These are phyloP conservation scores for Chrysoporthe puriensis DNA, from an alignment of 2,329 filamentous ascomycete genomes.

Conservation along the genomic window DNA sequence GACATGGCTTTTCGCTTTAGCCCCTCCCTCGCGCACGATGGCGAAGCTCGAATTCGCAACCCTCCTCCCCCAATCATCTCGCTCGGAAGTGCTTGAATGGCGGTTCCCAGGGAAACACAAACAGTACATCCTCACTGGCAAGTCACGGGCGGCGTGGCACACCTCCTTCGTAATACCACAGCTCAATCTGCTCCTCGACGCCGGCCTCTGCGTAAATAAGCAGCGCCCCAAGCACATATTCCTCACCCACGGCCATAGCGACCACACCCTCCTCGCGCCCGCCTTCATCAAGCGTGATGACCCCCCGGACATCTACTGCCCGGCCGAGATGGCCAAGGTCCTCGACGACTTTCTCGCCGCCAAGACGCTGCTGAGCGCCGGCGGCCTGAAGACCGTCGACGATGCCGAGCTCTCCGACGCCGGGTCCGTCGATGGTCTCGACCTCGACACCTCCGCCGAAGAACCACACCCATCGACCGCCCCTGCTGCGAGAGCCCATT, in stretches of 20 bases:
- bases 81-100: slow-evolving; percentile 51
- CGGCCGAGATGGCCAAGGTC: slow-evolving; percentile 42
- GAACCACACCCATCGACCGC: neutral
- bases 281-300: slow-evolving; percentile 49
- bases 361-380: slow-evolving; percentile 47
- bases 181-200: slow-evolving; percentile 54
- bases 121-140: slow-evolving; percentile 48
- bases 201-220: slow-evolving; percentile 51
- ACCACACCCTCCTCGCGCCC: slow-evolving; percentile 49
- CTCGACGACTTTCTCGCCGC: slow-evolving; percentile 47
- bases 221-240: slow-evolving; percentile 53
- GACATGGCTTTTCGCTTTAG: neutral
- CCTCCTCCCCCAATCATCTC: slow-evolving; percentile 47
- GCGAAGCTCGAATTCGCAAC: slow-evolving; percentile 42
- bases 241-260: slow-evolving; percentile 53
- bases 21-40: slow-evolving; percentile 3
- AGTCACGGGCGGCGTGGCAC: slow-evolving; percentile 55
- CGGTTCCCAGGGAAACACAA: slow-evolving; percentile 47
- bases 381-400: slow-evolving; percentile 40
- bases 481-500: slow-evolving; percentile 23
- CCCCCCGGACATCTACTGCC: slow-evolving; percentile 51
- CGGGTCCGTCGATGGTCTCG: slow-evolving; percentile 23
- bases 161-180: slow-evolving; percentile 55
- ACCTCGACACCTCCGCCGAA: slow-evolving; percentile 24
- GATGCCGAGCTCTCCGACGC: slow-evolving; percentile 25